These are phyloP conservation scores for Pseudotsuga menziesii DNA, from an alignment of 75 land plant species.

Conservation along the genomic window DNA sequence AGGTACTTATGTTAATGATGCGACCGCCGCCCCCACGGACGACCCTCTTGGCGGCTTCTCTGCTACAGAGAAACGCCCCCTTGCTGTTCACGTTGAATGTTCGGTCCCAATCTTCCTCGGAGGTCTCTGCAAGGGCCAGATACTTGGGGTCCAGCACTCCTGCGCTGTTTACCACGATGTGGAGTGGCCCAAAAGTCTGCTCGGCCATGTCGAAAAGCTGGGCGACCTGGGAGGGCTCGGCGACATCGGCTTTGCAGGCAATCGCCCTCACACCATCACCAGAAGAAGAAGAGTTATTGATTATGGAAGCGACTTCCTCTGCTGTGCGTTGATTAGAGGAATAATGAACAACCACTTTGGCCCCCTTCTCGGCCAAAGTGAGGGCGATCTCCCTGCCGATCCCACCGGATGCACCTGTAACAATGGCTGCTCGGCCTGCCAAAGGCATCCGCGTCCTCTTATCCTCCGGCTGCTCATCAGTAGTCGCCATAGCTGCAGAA, in stretches of 20 bases:
- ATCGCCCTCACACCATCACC: conserved; percentile 16
- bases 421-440: conserved; percentile 36
- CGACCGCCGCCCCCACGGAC: conserved; percentile 29
- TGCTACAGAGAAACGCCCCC: conserved; percentile 37
- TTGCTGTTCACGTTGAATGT: conserved; percentile 21
- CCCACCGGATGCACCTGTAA: conserved; percentile 51
- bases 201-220: conserved; percentile 34
- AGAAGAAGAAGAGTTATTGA: conserved; percentile 9
- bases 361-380: conserved; percentile 34
- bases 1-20: conserved; percentile 33
- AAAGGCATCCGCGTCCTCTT: background rate
- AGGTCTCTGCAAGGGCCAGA: conserved; percentile 18
- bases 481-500: no score
- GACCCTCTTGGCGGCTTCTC: conserved; percentile 39
- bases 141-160: conserved; percentile 15
- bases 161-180: conserved; percentile 38
- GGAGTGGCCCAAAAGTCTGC: conserved; percentile 19
- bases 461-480: no score
- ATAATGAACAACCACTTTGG: conserved; percentile 36
- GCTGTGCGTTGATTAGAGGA: conserved; percentile 36
- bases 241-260: conserved; percentile 9
- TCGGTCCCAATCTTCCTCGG: conserved; percentile 21
- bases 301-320: conserved; percentile 32
- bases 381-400: conserved; percentile 39
- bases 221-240: conserved; percentile 11